Evolutionary conservation across 768 basidiomycete genomes (phyloP), one percentile per base, ranked within the genome.

Genomic region (Hygrophorus pudorinus): DNA sequence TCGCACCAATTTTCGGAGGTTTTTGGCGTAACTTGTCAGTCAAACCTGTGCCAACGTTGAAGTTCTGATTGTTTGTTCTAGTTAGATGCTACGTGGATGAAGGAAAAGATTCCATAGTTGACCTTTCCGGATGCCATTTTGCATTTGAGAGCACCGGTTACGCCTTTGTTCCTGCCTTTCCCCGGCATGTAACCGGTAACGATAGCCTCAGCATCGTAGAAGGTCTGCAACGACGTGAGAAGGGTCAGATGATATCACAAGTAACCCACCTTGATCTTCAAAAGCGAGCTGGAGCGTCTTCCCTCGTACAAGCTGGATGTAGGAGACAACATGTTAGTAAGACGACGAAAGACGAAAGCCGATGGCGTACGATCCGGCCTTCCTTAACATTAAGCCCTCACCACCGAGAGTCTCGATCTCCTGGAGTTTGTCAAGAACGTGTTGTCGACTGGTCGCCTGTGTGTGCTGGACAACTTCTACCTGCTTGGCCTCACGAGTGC

Each of bases 81-180:
- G 10, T 7, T 41, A 16, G 13, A 24, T 5, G 20, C n/a, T 14
- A 34, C 8, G 17, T 35, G 9, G 16, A 35, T 9, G 34, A 11
- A 18, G 33, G 10, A 18, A 5, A 13, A 41, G 12, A 16, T 5
- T 31, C 6, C n/a, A 51, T 58, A 6, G 37, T 8, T 24, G 34
- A 75, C 76, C 71, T 79, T 78, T 21, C 75, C 75, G 2, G 75
- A 76, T 39, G 62, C 71, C 77, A 79, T 79, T 53, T 69, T 70
- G 55, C 75, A 78, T 47, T 69, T 73, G 32, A 76, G 53, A 8
- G 71, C 70, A 10, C 75, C 76, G 2, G 67, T 71, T 8, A 59
- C 57, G 16, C 74, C 76, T 31, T 65, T 63, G 51, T 75, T 60
- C 46, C 64, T 70, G 1, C 77, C 75, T 55, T 72, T 73, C 31